These are phyloP conservation scores for Xylaria sp. DNA, from an alignment of 2,329 filamentous ascomycete species.

Conservation along the genomic window DNA sequence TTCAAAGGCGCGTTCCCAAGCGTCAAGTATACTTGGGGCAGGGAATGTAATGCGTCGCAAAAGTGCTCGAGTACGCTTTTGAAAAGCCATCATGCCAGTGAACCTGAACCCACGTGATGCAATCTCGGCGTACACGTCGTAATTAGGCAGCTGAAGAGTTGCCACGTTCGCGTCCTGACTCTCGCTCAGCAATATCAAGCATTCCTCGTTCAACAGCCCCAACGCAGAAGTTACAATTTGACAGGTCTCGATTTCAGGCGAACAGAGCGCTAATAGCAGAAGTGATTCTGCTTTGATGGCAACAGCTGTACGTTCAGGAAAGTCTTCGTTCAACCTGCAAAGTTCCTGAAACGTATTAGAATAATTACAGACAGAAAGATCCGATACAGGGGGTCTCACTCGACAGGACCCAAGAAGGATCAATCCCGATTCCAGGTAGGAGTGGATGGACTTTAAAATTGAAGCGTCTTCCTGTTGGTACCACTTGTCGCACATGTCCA, in stretches of 20 bases:
- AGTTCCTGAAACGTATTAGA: slow-evolving; percentile 59
- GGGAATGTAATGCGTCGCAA: slow-evolving; percentile 70
- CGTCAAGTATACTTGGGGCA: slow-evolving; percentile 72
- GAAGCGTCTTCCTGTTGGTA: slow-evolving; percentile 56
- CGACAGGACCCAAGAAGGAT: slow-evolving; percentile 62
- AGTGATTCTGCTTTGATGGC: slow-evolving; percentile 70
- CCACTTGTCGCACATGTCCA: slow-evolving; percentile 62
- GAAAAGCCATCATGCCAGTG: slow-evolving; percentile 76
- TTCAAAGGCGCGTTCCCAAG: slow-evolving; percentile 74
- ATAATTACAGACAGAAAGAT: neutral
- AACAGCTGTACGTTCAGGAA: slow-evolving; percentile 64
- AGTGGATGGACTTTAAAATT: slow-evolving; percentile 61
- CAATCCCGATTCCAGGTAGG: slow-evolving; percentile 67
- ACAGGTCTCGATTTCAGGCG: slow-evolving; percentile 72
- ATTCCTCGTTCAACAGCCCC: slow-evolving; percentile 71
- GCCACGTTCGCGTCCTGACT: slow-evolving; percentile 63
- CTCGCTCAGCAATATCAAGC: slow-evolving; percentile 63
- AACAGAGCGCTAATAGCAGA: slow-evolving; percentile 72
- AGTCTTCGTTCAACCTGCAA: slow-evolving; percentile 63
- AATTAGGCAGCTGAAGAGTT: slow-evolving; percentile 68
- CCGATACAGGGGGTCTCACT: slow-evolving; percentile 48
- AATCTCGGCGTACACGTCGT: slow-evolving; percentile 70
- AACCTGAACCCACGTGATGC: slow-evolving; percentile 72
- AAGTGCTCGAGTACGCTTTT: slow-evolving; percentile 71
- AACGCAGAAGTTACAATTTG: slow-evolving; percentile 72